Base-by-base conservation (phyloP, 495 filamentous ascomycete genomes). In the Monascus purpureus region DNA sequence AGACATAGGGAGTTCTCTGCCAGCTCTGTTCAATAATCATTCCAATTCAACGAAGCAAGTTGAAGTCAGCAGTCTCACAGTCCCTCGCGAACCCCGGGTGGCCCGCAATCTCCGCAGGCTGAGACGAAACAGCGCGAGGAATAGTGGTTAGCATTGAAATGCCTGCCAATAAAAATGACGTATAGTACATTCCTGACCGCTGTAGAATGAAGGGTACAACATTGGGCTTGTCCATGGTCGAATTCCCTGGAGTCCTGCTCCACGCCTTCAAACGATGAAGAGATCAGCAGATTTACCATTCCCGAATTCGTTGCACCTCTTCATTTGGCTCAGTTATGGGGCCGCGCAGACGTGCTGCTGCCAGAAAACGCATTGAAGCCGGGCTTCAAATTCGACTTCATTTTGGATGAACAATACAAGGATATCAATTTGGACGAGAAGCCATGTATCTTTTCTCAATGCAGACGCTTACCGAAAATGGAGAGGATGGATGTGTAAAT, bases 401-500 rank as follows among this genome's bases (percentile, higher is more conserved):
- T 77, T 22, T 43, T 59, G 43, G 38, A 54, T 4, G 47, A 52
- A 12, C 42, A 53, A 3, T 83, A 74, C 40, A 42, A 40, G 1
- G 73, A 77, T 4, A 53, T 73, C 22, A 47, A 82, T 42, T 44
- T 81, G 4, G 50, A 77, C 27, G 49, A 58, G 12, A 57, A 67
- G 7, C 80, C 80, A 6, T 68, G 66, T 35, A 64, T 85, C 6
- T 61, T 86, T 17, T 70, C 70, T 0, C 41, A 47, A 9, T 86
- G 80, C 49, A 74, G 76, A 0, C 79, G 87, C 39, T 62, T 80
- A 29, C 49, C 82, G 25, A 76, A 70, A 0, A 37, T 73, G 2
- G 52, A 63, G 19, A 77, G 56, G 6, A 62, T 86, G 57, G 80
- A 88, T 43, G 69, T 63, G 3, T 50, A 64, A n/a, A 71, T 87